Percentiles rank a stretch among this genome's conserved stretches.
phyloP scores from a whole-genome alignment of 768 basidiomycete species.

The Leccinum variicolor region DNA sequence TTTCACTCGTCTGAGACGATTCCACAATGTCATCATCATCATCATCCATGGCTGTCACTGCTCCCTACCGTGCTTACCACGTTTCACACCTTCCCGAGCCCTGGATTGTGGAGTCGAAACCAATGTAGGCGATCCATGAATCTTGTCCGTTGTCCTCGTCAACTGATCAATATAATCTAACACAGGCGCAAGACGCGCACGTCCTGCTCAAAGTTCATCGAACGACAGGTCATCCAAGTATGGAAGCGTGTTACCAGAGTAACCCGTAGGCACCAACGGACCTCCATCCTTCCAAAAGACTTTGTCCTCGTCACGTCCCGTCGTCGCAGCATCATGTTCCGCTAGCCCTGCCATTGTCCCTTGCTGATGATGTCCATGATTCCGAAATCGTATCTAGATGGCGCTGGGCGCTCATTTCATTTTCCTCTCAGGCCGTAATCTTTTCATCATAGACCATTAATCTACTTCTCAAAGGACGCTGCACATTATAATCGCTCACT shows the following conservation, averaged over 20 bases:
- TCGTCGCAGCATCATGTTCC: constrained; percentile 48
- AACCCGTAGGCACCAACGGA: constrained; percentile 49
- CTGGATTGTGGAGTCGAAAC: constrained; percentile 26
- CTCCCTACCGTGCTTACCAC: constrained; percentile 14
- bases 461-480: constrained; percentile 8
- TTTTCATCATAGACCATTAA: constrained; percentile 4
- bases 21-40: constrained; percentile 8
- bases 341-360: constrained; percentile 15
- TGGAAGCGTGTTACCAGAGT: constrained; percentile 62
- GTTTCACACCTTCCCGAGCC: constrained; percentile 16
- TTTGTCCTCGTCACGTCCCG: constrained; percentile 59
- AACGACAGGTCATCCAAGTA: constrained; percentile 54
- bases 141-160: not conserved
- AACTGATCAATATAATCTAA: not conserved
- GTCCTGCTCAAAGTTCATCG: constrained; percentile 45
- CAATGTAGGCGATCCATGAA: constrained; percentile 16
- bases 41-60: constrained; percentile 1
- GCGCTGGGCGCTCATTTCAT: constrained; percentile 12
- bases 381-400: constrained; percentile 7
- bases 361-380: constrained; percentile 16
- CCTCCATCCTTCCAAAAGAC: constrained; percentile 54
- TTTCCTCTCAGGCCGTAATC: not conserved
- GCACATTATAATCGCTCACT: not conserved
- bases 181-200: constrained; percentile 21
- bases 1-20: constrained; percentile 28